Percentiles rank a stretch among this genome's conserved stretches.
Evolutionary conservation across 257 asterid genomes (phyloP).

Genomic region (Plantago elongata): DNA sequence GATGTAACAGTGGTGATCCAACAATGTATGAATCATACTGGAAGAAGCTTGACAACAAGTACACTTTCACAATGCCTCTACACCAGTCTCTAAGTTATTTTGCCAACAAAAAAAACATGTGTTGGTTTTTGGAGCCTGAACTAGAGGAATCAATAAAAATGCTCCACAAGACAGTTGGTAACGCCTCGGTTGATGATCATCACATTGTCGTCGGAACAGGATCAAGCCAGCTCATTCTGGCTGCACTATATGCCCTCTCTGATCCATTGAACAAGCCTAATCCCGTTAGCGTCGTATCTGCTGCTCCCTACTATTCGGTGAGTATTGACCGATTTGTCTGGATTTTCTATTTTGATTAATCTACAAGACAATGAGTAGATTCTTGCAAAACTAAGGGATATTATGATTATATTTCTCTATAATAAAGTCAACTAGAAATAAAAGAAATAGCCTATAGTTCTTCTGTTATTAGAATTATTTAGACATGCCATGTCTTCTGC

Average conservation of each 20-base stretch:
- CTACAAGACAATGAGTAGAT: slow-evolving; percentile 7
- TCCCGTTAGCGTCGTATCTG: slow-evolving; percentile 60
- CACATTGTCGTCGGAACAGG: slow-evolving; percentile 70
- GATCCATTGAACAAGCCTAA: slow-evolving; percentile 27
- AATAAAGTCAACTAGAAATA: slow-evolving; percentile 21
- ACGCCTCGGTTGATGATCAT: slow-evolving; percentile 48
- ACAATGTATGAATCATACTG: slow-evolving; percentile 42
- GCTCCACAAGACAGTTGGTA: slow-evolving; percentile 52
- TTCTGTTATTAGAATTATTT: slow-evolving; percentile 10
- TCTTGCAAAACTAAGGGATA: neutral
- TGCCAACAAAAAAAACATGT: slow-evolving; percentile 33
- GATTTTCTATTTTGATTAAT: neutral
- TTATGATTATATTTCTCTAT: neutral
- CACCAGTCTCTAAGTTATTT: slow-evolving; percentile 69
- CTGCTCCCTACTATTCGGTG: slow-evolving; percentile 81
- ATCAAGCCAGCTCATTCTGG: slow-evolving; percentile 75
- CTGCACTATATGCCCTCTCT: slow-evolving; percentile 63
- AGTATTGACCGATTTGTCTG: neutral
- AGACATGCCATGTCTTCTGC: slow-evolving; percentile 34
- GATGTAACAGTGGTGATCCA: slow-evolving; percentile 48
- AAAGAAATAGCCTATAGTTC: neutral
- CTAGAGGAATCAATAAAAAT: slow-evolving; percentile 55
- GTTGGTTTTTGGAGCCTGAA: slow-evolving; percentile 82
- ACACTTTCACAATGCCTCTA: slow-evolving; percentile 30
- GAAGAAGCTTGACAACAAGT: slow-evolving; percentile 31